Evolutionary conservation across 495 filamentous ascomycete species (phyloP), one percentile per base, ranked within the genome.

Genomic region (Penicillium egyptiacum): DNA sequence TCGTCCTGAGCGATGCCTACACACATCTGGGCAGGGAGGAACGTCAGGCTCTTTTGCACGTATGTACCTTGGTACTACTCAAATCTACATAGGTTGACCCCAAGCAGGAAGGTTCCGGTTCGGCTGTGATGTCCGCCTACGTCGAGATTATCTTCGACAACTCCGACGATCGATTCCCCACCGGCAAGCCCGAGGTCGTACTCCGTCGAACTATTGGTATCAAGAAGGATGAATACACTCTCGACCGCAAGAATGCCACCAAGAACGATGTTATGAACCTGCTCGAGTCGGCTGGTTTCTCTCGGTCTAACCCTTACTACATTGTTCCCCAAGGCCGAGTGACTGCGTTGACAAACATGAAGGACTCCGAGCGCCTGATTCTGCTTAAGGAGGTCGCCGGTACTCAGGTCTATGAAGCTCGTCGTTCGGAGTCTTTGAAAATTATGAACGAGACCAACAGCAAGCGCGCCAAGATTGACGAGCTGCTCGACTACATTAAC

Each of bases 131-230:
- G 93, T 96, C 92, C 33, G 94, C 94, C 17, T 99, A 97, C 63
- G 94, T 99, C 55, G 94, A 99, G 73, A 90, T 99, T 61, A 94
- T 96, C 60, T 99, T 99, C 70, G 95, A 99, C 78, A 99, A 99
- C 70, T 88, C 82, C 52, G 93, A 98, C 69, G 91, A 94, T 63
- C 89, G 94, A 64, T 99, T 98, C 71, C 92, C 92, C 39, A 97
- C 92, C 12, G 93, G 91, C 54, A 92, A 90, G 63, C 84, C 90
- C 33, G 93, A 98, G 67, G 81, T 98, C 9, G 85, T 94, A 10
- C 80, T 99, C 25, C 85, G 94, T 47, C 88, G 94, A 20, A 98
- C 95, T 0, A 98, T 99, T 62, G 94, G 93, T 28, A 79, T 92
- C 50, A 98, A 99, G 75, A 98, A 99, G 75, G 94, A 99, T 63